Evolutionary conservation across 139 green algal genomes (phyloP), one percentile per base, ranked within the genome.

Genomic region (Medakamo hakoo): DNA sequence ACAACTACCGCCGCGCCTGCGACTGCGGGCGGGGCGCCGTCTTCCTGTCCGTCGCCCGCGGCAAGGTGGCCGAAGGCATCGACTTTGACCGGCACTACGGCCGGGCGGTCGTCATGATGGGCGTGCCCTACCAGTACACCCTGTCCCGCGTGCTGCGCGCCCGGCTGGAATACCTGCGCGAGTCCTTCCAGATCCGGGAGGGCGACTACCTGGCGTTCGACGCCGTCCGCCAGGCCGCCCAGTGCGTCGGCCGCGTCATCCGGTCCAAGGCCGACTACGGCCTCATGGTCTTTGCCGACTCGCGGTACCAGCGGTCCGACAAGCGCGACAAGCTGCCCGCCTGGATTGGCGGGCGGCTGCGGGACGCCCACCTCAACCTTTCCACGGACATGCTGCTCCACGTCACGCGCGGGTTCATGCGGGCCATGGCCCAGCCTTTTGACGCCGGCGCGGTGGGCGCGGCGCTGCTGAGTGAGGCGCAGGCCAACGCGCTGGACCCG

Each of bases 161-260:
- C 3, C 73, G 89, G 55, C 82, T 96, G 71, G 90, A 98, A 76
- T 99, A 97, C 78, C 78, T 99, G 65, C 70, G 71, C 1, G 87
- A 92, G 65, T 90, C 80, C 0, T 92, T 91, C 72, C 77, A 89
- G 76, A 94, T 98, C 67, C 84, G 83, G 52, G 87, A 95, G 70
- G 78, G 67, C 56, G 90, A 98, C 72, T 99, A 93, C 72, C 77
- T 99, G 55, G 82, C 92, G 2, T 99, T 99, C 76, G 93, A 99
- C 64, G 93, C 93, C 4, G 76, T 99, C 25, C 68, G 87, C 18
- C 93, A 99, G 78, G 86, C 89, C 24, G 88, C 93, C 24, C 93
- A 98, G 83, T 99, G 93, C 73, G 82, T 98, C 56, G 93, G 93
- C 2, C 80, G 93, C 14, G 93, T 99, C 77, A 98, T 99, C 65